Percentiles rank a stretch among this genome's conserved stretches.
Evolutionary conservation across 179 eudicot genomes (phyloP).

Genomic region (Spergularia azorica): DNA sequence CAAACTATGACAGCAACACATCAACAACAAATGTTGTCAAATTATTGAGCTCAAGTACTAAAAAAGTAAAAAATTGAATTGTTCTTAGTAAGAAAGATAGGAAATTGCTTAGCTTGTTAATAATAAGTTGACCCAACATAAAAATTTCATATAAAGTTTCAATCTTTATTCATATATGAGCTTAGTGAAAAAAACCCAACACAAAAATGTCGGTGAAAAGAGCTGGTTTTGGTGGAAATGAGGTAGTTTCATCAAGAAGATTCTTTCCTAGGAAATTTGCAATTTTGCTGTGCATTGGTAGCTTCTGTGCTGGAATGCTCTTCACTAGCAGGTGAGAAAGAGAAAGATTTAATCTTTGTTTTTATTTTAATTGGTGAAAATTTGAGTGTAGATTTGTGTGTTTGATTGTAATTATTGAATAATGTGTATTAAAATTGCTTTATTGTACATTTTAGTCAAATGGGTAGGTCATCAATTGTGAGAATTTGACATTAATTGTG

Average conservation of each 20-base stretch:
- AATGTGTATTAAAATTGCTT: neutral
- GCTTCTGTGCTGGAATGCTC: slow-evolving; percentile 85
- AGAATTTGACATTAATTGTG: neutral
- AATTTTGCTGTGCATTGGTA: slow-evolving; percentile 65
- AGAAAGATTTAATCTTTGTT: neutral
- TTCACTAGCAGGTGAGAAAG: slow-evolving; percentile 66
- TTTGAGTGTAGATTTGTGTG: slow-evolving; percentile 11
- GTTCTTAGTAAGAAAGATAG: neutral
- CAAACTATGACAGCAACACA: slow-evolving; percentile 13
- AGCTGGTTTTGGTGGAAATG: slow-evolving; percentile 37
- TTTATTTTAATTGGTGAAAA: neutral
- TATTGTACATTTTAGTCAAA: slow-evolving; percentile 21
- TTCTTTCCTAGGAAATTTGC: slow-evolving; percentile 58
- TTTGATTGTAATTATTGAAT: slow-evolving; percentile 5
- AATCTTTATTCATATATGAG: slow-evolving; percentile 24
- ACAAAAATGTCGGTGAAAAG: slow-evolving; percentile 54
- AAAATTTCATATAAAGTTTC: slow-evolving; percentile 8
- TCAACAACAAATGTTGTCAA: slow-evolving; percentile 2
- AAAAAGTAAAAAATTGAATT: neutral
- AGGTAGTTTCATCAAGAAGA: slow-evolving; percentile 42
- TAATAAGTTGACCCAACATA: neutral
- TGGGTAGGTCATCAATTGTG: slow-evolving; percentile 21
- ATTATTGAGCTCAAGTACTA: neutral
- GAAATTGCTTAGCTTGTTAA: neutral
- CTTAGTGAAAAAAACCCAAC: slow-evolving; percentile 22